These are phyloP conservation scores for Polytrichum formosum DNA, from an alignment of 225 moss, liverwort and hornwort genomes.

Conservation along the genomic window DNA sequence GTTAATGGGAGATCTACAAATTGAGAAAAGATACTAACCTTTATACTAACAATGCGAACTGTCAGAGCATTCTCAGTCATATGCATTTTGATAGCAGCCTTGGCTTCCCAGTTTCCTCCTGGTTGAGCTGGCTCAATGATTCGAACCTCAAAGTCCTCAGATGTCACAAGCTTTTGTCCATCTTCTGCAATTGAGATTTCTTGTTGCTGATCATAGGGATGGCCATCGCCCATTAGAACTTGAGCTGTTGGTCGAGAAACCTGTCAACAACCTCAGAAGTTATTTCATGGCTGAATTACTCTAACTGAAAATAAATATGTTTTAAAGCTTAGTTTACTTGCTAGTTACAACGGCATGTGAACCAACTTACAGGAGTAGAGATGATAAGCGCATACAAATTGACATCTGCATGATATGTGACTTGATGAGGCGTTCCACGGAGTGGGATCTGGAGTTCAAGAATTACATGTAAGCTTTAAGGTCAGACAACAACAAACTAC, in stretches of 20 bases:
- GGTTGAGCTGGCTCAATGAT: constrained; percentile 87
- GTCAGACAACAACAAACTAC: too few relatives aligned
- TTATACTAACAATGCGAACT: constrained; percentile 80
- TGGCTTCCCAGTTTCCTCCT: constrained; percentile 93
- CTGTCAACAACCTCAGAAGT: constrained; percentile 13
- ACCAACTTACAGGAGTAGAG: constrained; percentile 70
- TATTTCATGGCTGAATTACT: too few relatives aligned
- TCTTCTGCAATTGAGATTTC: constrained; percentile 70
- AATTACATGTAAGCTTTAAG: constrained; percentile 1
- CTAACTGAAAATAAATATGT: not conserved
- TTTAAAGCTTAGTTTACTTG: not conserved
- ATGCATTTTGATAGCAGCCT: constrained; percentile 88
- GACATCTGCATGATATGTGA: constrained; percentile 87
- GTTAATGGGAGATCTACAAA: too few relatives aligned
- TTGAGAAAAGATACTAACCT: constrained; percentile 26
- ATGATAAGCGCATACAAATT: constrained; percentile 96
- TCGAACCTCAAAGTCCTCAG: constrained; percentile 97
- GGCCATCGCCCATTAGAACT: constrained; percentile 62
- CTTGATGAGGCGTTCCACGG: constrained; percentile 94
- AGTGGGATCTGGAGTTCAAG: constrained; percentile 59
- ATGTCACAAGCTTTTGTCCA: constrained; percentile 57
- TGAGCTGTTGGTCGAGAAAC: constrained; percentile 61
- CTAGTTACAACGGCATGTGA: constrained; percentile 1
- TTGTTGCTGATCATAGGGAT: constrained; percentile 65
- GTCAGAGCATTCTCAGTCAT: constrained; percentile 90